Evolutionary conservation across 2,329 filamentous ascomycete species (phyloP), one percentile per base, ranked within the genome.

Genomic region (Beauveria medogensis): DNA sequence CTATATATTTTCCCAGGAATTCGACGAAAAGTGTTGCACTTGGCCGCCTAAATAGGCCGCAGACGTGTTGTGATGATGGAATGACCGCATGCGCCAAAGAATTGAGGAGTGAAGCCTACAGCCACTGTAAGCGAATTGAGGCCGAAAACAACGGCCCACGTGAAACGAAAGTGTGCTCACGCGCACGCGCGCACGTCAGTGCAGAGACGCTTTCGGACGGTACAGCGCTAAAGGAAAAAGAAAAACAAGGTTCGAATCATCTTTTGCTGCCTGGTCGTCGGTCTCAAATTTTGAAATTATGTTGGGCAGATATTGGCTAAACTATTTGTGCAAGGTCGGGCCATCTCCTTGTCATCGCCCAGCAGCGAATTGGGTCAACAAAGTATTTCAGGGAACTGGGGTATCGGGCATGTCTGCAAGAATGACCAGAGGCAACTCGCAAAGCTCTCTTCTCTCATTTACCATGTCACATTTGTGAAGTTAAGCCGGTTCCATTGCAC

Each of bases 101-200:
- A 54, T 40, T 37, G 62, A 64, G 57, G 51, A 40, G 61, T n/a
- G 57, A 59, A 34, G 60, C 48, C 18, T n/a, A 30, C 28, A 30
- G 28, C 28, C 28, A 30, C 28, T 30, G 28, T 8, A 22, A 28
- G 40, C 66, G 63, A 69, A 69, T 68, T 64, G 68, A 47, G 55
- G 28, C 51, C 50, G 48, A 20, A 59, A 64, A 63, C 60, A 55
- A 58, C 48, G 34, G 63, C 62, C 66, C 67, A 67, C 64, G 64
- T 62, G 67, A 69, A 65, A 66, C 58, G 8, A 28, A 44, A 26
- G 34, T 20, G 53, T 59, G 40, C 30, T 37, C 48, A 53, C 56
- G 30, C 41, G 26, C 24, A 24, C 24, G 24, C 24, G 24, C 24
- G 24, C 8, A 37, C 28, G 43, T 57, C 55, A 57, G 44, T 40